Evolutionary conservation across 352 stramenopile genomes (phyloP), one percentile per base, ranked within the genome.

Genomic region (Lagenidium sp.): DNA sequence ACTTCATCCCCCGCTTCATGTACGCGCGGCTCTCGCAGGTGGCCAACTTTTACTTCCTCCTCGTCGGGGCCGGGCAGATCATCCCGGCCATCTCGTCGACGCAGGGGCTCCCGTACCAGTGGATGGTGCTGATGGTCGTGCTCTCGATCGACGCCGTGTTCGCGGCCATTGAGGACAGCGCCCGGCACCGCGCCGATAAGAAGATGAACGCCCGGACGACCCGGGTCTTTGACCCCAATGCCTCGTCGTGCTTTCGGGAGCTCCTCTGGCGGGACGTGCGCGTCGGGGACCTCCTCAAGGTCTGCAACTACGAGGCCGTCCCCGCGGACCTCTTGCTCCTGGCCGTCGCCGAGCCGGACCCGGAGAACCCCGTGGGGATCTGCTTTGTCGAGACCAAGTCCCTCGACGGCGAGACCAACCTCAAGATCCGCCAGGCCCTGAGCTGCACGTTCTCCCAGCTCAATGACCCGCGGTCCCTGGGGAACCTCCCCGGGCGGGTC

Each of bases 31-130:
- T 94, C 32, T 86, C 74, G n/a, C 80, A 90, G 47, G 66, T 76
- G 26, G 82, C 82, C 31, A 94, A 93, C 43, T 94, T 90, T 51
- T 96, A 95, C 68, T 95, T 95, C 45, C 38, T 96, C 36, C 51
- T 95, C 7, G 80, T 96, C 41, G 79, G 84, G 31, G 68, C 85
- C 0, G 78, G 86, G 0, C 84, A 96, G 48, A 77, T 88, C 43
- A 87, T 95, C 32, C 67, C 74, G 1, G 65, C 72, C 13, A 94
- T 96, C 45, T 92, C 75, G 21, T 95, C 87, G 7, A 95, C 84
- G 4, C 52, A 73, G 23, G 70, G 78, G 3, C 55, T 96, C 21
- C 85, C 85, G 16, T 94, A 87, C 51, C 76, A 90, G 47, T 93
- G 77, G 81, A 82, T 94, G 41, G 80, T 93, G 47, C 60, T 95